These are phyloP conservation scores for Kondoa malvinella DNA, from an alignment of 768 basidiomycete species.

Conservation along the genomic window DNA sequence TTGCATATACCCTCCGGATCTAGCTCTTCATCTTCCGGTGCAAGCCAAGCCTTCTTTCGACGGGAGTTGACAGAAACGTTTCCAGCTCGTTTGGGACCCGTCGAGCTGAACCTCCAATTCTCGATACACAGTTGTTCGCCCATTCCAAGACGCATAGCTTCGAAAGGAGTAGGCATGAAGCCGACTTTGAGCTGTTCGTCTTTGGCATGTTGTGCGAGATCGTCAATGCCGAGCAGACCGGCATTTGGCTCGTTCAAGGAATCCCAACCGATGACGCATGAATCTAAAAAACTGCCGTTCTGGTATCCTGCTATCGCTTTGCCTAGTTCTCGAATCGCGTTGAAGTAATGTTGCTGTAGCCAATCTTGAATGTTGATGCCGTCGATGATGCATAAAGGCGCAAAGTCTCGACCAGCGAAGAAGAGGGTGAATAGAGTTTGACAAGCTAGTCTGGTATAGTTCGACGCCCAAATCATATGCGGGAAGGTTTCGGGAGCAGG, in stretches of 20 bases:
- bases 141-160: constrained; percentile 73
- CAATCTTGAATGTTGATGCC: constrained; percentile 62
- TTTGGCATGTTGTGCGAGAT: constrained; percentile 49
- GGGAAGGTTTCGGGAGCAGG: constrained; percentile 61
- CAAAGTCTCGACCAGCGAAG: constrained; percentile 74
- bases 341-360: constrained; percentile 28
- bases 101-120: constrained; percentile 57
- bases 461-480: constrained; percentile 93
- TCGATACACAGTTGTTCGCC: constrained; percentile 67
- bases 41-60: constrained; percentile 60
- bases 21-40: constrained; percentile 33
- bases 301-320: constrained; percentile 33
- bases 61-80: constrained; percentile 68
- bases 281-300: constrained; percentile 61
- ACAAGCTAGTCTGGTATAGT: constrained; percentile 71
- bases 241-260: constrained; percentile 86
- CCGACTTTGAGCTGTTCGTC: constrained; percentile 71
- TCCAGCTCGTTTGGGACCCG: constrained; percentile 61
- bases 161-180: constrained; percentile 64
- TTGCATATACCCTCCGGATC: constrained; percentile 32
- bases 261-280: constrained; percentile 92
- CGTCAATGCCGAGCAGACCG: constrained; percentile 54
- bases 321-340: constrained; percentile 23
- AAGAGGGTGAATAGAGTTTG: constrained; percentile 89
- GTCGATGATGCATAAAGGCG: constrained; percentile 79